Base-by-base conservation (phyloP, 2,329 filamentous ascomycete genomes). In the Scytalidium sp. region DNA sequence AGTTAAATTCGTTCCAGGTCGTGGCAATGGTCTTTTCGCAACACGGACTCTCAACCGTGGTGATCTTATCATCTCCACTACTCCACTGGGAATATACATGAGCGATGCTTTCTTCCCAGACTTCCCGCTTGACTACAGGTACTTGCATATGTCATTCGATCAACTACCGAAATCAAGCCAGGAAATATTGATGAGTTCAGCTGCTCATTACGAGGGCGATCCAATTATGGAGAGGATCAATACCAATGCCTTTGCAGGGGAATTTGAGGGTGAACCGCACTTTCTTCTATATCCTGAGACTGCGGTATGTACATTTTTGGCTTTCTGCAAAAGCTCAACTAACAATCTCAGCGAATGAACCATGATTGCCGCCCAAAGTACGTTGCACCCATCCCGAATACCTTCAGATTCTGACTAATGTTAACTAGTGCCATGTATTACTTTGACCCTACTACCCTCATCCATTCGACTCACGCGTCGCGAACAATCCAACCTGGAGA, bases 291-390 rank as follows among this genome's bases (percentile, higher is more conserved):
- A 63, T 52, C 59, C 60, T n/a, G 58, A 63, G 45, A 60, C 59
- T 11, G 58, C 60, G 40, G 60, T 62, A 45, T 47, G 49, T 44
- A 52, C 43, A 9, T 7, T 46, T 29, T 52, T 27, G 21, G 45
- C 8, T n/a, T 36, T 21, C 29, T 17, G 19, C 20, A 7, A 2
- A 25, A 13, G 11, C 19, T 15, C 6, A 36, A 48, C 50, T 54
- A 41, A 56, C 42, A 5, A 48, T 21, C 21, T 15, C 23, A 70
- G 36, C 61, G 69, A 2, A 58, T 73, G 48, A 73, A 74, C 50
- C 71, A 74, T 52, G 70, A 68, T 48, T 73, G 70, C 50, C 62
- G 63, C n/a, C 70, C 70, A 19, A 73, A 71, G 54, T 66, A 62
- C 36, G 65, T 62, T 36, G 13, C 32, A 7, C 5, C 13, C 4